Conservation (phyloP, 2,329 filamentous ascomycete species). For the Stachybotrys echinatus region DNA sequence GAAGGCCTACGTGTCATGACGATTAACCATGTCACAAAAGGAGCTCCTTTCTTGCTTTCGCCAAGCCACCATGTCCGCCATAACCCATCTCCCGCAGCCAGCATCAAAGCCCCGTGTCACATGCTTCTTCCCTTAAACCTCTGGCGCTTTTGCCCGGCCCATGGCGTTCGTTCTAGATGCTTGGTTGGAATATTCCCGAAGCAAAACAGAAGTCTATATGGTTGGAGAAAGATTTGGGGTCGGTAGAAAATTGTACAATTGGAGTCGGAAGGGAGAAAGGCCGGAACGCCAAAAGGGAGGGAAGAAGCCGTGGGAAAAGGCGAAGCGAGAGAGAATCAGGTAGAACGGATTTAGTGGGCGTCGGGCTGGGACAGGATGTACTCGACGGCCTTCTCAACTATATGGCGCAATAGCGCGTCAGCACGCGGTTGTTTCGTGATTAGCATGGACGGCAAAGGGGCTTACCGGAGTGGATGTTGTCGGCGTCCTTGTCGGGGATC, state of each 20-base stretch:
- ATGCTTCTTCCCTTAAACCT: too few species aligned
- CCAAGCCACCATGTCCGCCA: too few species aligned
- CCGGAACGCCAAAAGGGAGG: not conserved
- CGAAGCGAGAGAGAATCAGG: not conserved
- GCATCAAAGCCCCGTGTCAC: too few species aligned
- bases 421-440: not conserved
- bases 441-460: slow-evolving; percentile 9
- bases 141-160: too few species aligned
- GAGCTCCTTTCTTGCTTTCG: too few species aligned
- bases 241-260: slow-evolving; percentile 19
- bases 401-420: slow-evolving; percentile 2
- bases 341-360: slow-evolving; percentile 53
- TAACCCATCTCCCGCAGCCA: too few species aligned
- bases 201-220: not conserved
- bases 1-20: too few species aligned
- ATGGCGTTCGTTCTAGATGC: too few species aligned
- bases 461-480: slow-evolving; percentile 89
- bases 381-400: slow-evolving; percentile 90
- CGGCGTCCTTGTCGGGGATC: slow-evolving; percentile 96
- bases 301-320: not conserved
- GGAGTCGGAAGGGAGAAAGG: not conserved
- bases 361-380: slow-evolving; percentile 93
- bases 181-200: too few species aligned
- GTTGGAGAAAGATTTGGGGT: slow-evolving; percentile 6
- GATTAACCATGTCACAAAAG: too few species aligned